Evolutionary conservation across 2,329 filamentous ascomycete species (phyloP), one percentile per base, ranked within the genome.

Genomic region (Aspergillus novofumigatus): DNA sequence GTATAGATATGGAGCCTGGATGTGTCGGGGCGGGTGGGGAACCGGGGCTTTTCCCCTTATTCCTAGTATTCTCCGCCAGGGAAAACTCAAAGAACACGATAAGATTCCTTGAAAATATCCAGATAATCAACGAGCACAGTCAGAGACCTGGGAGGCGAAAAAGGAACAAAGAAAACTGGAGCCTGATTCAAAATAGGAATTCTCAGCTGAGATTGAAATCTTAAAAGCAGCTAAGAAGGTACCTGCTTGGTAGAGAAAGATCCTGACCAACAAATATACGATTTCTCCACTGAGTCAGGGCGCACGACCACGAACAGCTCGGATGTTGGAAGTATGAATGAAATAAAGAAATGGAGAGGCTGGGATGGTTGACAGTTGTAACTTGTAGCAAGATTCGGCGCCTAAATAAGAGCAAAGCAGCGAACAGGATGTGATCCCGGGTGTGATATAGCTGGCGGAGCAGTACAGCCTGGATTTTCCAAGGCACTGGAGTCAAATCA

Each of bases 381-480:
- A 21, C 47, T 50, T 23, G 52, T 41, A 53, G 49, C 54, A 50
- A 55, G 55, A 23, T 25, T 38, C 55, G 56, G 61, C 58, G 59
- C 57, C 62, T 64, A 64, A 64, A 61, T 49, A 53, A 60, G 56
- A 54, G 61, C 60, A 38, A 63, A 65, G 60, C 60, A 59, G 58
- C 65, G 61, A 67, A 65, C 61, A 59, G 58, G 62, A 62, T 51
- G 52, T 29, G 28, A 52, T 51, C 53, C 59, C 59, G 59, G 63
- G 59, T 64, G 61, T 52, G 42, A 58, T 59, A 55, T 58, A 60
- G 59, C 58, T 55, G 47, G 55, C 44, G 51, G 53, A 57, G 60
- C 61, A 63, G 54, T 55, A 61, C 21, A 47, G 44, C 44, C 17
- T 26, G 21, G 21, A 26, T 47, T 14, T 14, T 17, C 6, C 14